phyloP scores from a whole-genome alignment of 805 yeast species.

The Kregervanrija fluxuum region DNA sequence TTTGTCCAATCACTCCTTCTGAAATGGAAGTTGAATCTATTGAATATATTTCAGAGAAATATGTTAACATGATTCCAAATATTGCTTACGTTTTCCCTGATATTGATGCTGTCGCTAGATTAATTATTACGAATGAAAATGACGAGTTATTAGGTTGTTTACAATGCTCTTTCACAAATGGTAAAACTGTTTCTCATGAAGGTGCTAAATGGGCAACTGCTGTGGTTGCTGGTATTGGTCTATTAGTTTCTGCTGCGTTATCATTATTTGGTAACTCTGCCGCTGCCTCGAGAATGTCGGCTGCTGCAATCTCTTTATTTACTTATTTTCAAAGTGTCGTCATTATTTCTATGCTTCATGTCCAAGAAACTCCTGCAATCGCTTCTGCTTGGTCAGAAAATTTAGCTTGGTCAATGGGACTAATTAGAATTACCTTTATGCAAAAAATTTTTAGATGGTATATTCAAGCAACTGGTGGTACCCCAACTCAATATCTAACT shows the following conservation, averaged over 20 bases:
- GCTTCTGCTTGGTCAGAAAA: slow-evolving; percentile 91
- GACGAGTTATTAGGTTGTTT: slow-evolving; percentile 58
- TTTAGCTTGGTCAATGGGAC: slow-evolving; percentile 92
- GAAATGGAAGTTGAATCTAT: slow-evolving; percentile 67
- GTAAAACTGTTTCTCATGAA: slow-evolving; percentile 71
- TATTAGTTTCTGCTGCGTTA: slow-evolving; percentile 72
- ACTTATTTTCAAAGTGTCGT: slow-evolving; percentile 85
- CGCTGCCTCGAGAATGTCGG: slow-evolving; percentile 84
- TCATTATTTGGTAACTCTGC: slow-evolving; percentile 82
- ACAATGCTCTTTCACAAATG: slow-evolving; percentile 67
- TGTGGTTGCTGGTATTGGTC: slow-evolving; percentile 79
- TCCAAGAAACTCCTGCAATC: slow-evolving; percentile 82
- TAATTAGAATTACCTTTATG: slow-evolving; percentile 73
- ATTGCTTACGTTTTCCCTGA: slow-evolving; percentile 84
- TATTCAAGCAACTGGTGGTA: slow-evolving; percentile 83
- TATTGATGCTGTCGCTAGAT: slow-evolving; percentile 70
- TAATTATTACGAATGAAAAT: slow-evolving; percentile 31
- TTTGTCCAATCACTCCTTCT: slow-evolving; percentile 86
- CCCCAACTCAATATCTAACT: slow-evolving; percentile 61
- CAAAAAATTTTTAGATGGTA: slow-evolving; percentile 82
- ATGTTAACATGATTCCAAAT: slow-evolving; percentile 62
- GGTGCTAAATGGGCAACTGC: slow-evolving; percentile 95
- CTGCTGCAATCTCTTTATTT: slow-evolving; percentile 78
- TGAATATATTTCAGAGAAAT: slow-evolving; percentile 44
- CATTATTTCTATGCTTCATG: slow-evolving; percentile 77